Conservation (phyloP, 208 protist genomes). For the Hexamita inflata region DNA sequence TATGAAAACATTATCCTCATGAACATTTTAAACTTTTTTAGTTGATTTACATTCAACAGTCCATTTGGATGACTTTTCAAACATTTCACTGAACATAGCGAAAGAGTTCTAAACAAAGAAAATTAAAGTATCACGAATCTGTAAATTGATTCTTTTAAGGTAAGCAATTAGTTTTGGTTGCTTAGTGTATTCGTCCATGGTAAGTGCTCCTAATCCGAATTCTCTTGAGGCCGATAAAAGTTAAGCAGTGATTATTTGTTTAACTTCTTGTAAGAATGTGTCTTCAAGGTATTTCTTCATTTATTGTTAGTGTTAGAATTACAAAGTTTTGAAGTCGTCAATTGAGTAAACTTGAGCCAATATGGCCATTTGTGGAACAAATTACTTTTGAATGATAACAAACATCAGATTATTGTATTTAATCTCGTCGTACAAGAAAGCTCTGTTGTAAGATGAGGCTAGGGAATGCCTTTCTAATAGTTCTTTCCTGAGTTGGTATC, state of each 20-base stretch:
- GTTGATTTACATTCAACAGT: too few species aligned
- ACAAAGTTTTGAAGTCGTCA: neutral
- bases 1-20: too few species aligned
- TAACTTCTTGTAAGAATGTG: neutral
- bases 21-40: too few species aligned
- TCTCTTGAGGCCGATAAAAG: neutral
- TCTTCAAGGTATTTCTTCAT: constrained; percentile 19
- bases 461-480: neutral
- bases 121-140: neutral
- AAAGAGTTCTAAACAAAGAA: neutral
- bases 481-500: neutral
- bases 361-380: neutral
- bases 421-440: neutral
- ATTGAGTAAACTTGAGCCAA: neutral
- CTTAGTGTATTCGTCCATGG: neutral
- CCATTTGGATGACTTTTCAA: too few species aligned
- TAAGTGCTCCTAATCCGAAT: neutral
- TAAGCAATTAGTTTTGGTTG: neutral
- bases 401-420: neutral
- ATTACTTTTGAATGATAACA: neutral
- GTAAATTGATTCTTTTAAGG: neutral
- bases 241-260: neutral
- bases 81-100: too few species aligned
- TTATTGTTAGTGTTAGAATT: neutral
- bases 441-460: neutral